phyloP scores from a whole-genome alignment of 2,329 filamentous ascomycete species.

The Cladophialophora psammophila region DNA sequence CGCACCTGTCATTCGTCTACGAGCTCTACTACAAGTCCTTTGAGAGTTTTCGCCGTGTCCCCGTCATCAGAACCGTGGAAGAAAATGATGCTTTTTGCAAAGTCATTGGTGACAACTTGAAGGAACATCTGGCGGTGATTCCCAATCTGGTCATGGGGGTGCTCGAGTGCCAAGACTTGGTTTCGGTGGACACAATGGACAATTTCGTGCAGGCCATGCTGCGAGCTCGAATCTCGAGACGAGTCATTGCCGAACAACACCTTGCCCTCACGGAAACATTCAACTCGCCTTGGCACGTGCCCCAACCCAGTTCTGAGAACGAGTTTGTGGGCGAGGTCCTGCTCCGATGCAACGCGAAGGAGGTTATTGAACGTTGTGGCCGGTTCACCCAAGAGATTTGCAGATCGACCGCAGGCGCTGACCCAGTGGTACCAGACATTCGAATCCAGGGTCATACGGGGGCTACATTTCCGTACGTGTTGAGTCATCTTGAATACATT shows the following conservation, averaged over 20 bases:
- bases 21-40: constrained; percentile 98
- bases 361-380: constrained; percentile 85
- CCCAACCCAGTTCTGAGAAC: constrained; percentile 73
- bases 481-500: constrained; percentile 96
- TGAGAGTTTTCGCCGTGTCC: constrained; percentile 82
- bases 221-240: constrained; percentile 87
- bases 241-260: constrained; percentile 97
- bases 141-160: constrained; percentile 94
- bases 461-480: constrained; percentile 94
- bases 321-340: constrained; percentile 97
- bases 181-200: constrained; percentile 82
- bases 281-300: constrained; percentile 87
- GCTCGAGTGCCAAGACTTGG: constrained; percentile 83
- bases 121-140: constrained; percentile 90
- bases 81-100: constrained; percentile 91
- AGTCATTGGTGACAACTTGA: constrained; percentile 77
- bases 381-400: constrained; percentile 77
- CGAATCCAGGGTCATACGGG: constrained; percentile 82
- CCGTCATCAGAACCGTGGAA: constrained; percentile 81
- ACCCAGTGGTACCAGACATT: constrained; percentile 78
- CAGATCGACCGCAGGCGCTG: constrained; percentile 74
- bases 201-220: constrained; percentile 94
- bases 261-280: constrained; percentile 94
- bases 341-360: constrained; percentile 86
- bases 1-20: constrained; percentile 92